These are phyloP conservation scores for Termitomyces sp. DNA, from an alignment of 768 basidiomycete species.

Conservation along the genomic window DNA sequence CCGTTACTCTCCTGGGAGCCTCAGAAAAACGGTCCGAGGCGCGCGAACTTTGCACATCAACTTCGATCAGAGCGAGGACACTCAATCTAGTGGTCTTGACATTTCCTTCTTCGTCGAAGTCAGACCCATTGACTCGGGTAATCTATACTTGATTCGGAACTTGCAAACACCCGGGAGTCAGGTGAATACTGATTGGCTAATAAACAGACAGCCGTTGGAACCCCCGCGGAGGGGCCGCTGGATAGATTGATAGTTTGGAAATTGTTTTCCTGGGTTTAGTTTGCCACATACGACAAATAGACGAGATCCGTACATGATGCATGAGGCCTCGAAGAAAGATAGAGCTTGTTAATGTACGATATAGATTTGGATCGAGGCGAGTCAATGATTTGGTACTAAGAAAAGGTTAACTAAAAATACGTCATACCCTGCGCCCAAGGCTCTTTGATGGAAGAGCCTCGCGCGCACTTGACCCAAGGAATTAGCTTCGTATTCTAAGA, in stretches of 20 bases:
- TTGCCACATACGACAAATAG: not conserved
- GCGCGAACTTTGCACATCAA: not conserved
- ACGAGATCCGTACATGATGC: slow-evolving; percentile 7
- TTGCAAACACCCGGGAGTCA: slow-evolving; percentile 7
- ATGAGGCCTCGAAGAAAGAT: not conserved
- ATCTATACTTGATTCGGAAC: slow-evolving; percentile 7
- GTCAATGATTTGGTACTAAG: not conserved
- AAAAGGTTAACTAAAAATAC: not conserved
- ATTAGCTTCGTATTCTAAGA: not conserved
- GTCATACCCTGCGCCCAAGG: slow-evolving; percentile 11
- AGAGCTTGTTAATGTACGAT: not conserved
- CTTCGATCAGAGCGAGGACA: not conserved
- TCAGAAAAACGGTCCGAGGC: not conserved
- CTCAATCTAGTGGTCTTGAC: not conserved
- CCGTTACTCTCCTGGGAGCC: not conserved
- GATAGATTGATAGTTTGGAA: no score
- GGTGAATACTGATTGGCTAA: slow-evolving; percentile 4
- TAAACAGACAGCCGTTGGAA: not conserved
- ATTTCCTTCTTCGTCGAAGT: slow-evolving; percentile 4
- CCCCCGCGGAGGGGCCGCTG: slow-evolving; percentile 3
- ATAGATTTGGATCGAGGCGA: not conserved
- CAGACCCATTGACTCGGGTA: slow-evolving; percentile 9
- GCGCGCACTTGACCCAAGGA: not conserved
- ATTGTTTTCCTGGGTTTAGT: not conserved
- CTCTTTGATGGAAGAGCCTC: not conserved